Conservation (phyloP, 2,329 filamentous ascomycete species). For the Capronia coronata region DNA sequence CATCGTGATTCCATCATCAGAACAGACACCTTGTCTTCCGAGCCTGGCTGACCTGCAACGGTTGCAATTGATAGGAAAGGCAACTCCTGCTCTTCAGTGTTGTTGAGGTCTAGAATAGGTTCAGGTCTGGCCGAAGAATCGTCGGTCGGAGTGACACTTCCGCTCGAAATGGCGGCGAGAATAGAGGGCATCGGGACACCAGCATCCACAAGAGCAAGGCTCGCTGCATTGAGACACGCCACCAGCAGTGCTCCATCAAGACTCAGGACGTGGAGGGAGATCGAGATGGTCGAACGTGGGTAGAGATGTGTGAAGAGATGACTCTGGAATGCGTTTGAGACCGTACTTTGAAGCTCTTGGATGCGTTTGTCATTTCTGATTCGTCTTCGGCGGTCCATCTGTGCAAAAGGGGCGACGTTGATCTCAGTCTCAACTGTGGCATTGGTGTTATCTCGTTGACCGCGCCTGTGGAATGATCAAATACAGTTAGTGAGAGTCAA, state of each 20-base stretch:
- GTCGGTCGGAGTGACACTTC: slow-evolving; percentile 45
- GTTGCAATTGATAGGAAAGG: slow-evolving; percentile 84
- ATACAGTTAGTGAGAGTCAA: neutral
- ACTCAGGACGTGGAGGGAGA: slow-evolving; percentile 79
- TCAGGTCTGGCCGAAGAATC: slow-evolving; percentile 29
- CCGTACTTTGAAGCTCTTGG: slow-evolving; percentile 69
- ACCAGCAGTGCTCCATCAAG: slow-evolving; percentile 88
- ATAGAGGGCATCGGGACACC: slow-evolving; percentile 95
- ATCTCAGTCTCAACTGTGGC: slow-evolving; percentile 28
- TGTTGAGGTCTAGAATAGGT: slow-evolving; percentile 40
- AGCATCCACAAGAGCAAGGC: slow-evolving; percentile 86
- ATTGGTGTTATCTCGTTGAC: slow-evolving; percentile 27
- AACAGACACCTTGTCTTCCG: slow-evolving; percentile 59
- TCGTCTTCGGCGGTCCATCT: slow-evolving; percentile 25
- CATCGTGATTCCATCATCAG: slow-evolving; percentile 82
- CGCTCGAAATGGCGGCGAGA: slow-evolving; percentile 79
- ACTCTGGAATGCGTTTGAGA: slow-evolving; percentile 68
- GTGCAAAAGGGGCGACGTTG: slow-evolving; percentile 28
- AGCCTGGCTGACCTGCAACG: slow-evolving; percentile 59
- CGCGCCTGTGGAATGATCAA: slow-evolving; percentile 18
- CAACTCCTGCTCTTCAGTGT: slow-evolving; percentile 60
- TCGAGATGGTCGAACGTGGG: slow-evolving; percentile 74
- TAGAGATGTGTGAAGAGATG: slow-evolving; percentile 82
- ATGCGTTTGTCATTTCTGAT: slow-evolving; percentile 26
- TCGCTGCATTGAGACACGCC: slow-evolving; percentile 82